Evolutionary conservation across 495 filamentous ascomycete genomes (phyloP), one percentile per base, ranked within the genome.

Genomic region (Aspergillus sclerotiicarbonarius): DNA sequence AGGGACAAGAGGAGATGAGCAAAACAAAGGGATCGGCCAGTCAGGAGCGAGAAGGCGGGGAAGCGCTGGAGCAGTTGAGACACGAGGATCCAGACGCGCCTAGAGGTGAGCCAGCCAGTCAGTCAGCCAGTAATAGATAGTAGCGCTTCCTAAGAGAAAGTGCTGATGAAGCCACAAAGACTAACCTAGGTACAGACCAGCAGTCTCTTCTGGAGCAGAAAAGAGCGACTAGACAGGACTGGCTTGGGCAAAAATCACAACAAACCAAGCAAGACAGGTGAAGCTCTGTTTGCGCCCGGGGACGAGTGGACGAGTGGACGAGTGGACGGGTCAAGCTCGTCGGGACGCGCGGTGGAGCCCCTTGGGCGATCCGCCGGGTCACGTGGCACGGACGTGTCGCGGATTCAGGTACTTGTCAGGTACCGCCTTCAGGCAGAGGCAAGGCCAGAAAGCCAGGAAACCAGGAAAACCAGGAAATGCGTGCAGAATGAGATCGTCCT

Each of bases 271-370:
- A 35, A 35, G 33, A 25, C 8, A 21, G 19, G 30, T 58, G 56
- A 58, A 49, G 50, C 50, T 58, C 52, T 58, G 44, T 59, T 59
- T 54, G 56, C 47, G 56, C 25, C 45, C 48, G 37, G 37, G 56
- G 44, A 44, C 33, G 33, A 15, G 33, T 37, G 9, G 33, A 33
- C n/a, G n/a, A n/a, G n/a, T n/a, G n/a, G n/a, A 25, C 25, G 25
- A 25, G 25, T 25, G 25, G 25, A 29, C 9, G 44, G 54, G 20
- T 32, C 15, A 19, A 58, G 56, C 56, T 59, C 31, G 45, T 21
- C 29, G 25, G 30, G 45, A 57, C 54, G 32, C 54, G 50, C 50
- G 35, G 50, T 53, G 56, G 50, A 51, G 21, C 56, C 31, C 50
- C 30, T 15, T 10, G 33, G 49, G 41, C 50, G 50, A 53, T 41